A percentile compares a stretch with the other conserved stretches of the same genome.
phyloP scores from a whole-genome alignment of 2,329 filamentous ascomycete species.

The Emmonsiellopsis sp. region DNA sequence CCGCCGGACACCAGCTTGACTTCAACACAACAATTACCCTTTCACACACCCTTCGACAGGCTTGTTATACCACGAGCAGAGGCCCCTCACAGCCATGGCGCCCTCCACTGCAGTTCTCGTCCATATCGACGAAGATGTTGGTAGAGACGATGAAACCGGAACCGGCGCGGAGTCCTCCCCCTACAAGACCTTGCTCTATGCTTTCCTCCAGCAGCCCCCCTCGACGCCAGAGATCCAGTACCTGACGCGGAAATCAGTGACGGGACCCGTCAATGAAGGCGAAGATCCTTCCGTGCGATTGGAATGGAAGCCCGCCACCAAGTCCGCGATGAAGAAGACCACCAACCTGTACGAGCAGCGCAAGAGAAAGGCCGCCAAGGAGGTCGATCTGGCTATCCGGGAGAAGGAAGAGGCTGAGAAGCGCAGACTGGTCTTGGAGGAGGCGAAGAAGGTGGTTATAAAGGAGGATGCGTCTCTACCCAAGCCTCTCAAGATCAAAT shows the following conservation, averaged over 20 bases:
- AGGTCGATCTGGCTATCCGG: constrained; percentile 60
- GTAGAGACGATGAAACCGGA: constrained; percentile 57
- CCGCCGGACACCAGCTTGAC: not conserved
- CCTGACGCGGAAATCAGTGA: constrained; percentile 58
- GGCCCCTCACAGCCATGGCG: constrained; percentile 4
- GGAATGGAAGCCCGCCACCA: constrained; percentile 72
- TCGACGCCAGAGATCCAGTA: constrained; percentile 49
- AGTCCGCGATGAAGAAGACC: constrained; percentile 79
- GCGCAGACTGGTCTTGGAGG: constrained; percentile 62
- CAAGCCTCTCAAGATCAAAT: constrained; percentile 62
- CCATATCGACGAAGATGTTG: constrained; percentile 74
- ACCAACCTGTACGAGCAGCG: constrained; percentile 62
- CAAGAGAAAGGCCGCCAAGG: constrained; percentile 77
- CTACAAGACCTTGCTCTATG: constrained; percentile 71
- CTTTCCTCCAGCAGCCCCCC: constrained; percentile 61
- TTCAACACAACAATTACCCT: not conserved
- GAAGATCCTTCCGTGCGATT: constrained; percentile 55
- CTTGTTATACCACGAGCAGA: not conserved
- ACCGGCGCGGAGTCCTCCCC: constrained; percentile 63
- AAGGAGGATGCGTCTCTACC: constrained; percentile 64
- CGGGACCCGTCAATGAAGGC: constrained; percentile 49
- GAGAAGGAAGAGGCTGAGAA: constrained; percentile 65
- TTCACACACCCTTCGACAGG: not conserved
- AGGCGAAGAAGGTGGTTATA: constrained; percentile 68
- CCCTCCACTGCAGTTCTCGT: constrained; percentile 33